Conservation (phyloP, 1,284 basidiomycete genomes). For the Leucoagaricus sp. region DNA sequence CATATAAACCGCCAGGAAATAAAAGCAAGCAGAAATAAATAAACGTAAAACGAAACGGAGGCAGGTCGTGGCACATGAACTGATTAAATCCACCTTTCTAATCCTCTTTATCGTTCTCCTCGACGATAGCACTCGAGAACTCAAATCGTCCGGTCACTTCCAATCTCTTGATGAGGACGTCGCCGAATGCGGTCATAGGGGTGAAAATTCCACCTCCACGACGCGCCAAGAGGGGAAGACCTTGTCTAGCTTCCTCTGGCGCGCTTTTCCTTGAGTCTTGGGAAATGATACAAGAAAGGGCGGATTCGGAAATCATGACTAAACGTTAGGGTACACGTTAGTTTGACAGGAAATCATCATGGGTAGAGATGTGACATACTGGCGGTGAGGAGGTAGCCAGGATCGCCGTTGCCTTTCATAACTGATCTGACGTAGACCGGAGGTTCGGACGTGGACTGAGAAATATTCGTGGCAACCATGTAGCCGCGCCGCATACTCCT, state of each 20-base stretch:
- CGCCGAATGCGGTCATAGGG: slow-evolving; percentile 75
- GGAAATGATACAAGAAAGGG: slow-evolving; percentile 64
- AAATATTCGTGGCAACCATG: slow-evolving; percentile 49
- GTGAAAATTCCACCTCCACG: slow-evolving; percentile 77
- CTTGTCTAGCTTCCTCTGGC: slow-evolving; percentile 21
- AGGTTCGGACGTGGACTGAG: slow-evolving; percentile 39
- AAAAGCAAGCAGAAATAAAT: no score
- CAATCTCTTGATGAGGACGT: slow-evolving; percentile 67
- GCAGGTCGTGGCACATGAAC: no score
- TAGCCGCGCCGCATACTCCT: slow-evolving; percentile 61
- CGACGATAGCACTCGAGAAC: slow-evolving; percentile 52
- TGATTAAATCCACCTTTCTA: not conserved
- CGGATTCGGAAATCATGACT: slow-evolving; percentile 80
- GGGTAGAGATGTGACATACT: slow-evolving; percentile 38
- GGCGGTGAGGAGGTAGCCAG: slow-evolving; percentile 74
- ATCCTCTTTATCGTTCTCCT: slow-evolving; percentile 10
- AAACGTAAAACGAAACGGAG: no score
- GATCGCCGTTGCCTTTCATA: slow-evolving; percentile 71
- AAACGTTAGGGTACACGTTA: no score
- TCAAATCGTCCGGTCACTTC: slow-evolving; percentile 53
- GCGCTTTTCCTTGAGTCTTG: slow-evolving; percentile 28
- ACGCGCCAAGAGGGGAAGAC: slow-evolving; percentile 52
- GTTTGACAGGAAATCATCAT: not conserved
- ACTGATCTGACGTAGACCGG: slow-evolving; percentile 61
- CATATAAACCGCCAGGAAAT: no score